Evolutionary conservation across 192 early-diverging fungal species (phyloP).

Genomic region (Coemansia javaensis): DNA sequence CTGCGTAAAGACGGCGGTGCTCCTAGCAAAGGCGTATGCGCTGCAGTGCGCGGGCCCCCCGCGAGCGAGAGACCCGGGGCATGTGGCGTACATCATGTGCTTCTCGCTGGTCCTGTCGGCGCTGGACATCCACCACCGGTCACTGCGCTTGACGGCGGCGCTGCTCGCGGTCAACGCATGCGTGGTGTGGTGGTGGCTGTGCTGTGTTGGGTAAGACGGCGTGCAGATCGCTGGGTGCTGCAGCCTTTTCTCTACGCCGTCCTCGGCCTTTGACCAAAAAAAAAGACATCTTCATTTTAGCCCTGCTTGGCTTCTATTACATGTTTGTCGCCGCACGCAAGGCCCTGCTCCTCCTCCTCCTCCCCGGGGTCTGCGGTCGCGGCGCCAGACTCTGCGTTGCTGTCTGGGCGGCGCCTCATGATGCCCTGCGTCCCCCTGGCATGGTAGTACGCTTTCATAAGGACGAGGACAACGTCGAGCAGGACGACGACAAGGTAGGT

Average conservation of each 20-base stretch:
- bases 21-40: constrained; percentile 28
- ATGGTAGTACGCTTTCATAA: constrained; percentile 45
- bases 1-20: constrained; percentile 28
- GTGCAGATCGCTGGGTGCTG: no score
- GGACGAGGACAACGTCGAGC: constrained; percentile 30
- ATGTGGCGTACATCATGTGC: constrained; percentile 13
- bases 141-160: constrained; percentile 15
- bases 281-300: no score
- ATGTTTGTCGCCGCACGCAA: no score
- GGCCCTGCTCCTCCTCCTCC: no score
- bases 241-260: no score
- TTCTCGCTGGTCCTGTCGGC: constrained; percentile 35
- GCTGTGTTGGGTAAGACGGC: neutral
- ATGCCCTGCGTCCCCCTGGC: constrained; percentile 24
- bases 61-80: neutral
- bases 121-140: constrained; percentile 23
- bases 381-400: neutral
- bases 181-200: constrained; percentile 2
- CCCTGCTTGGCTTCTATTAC: no score
- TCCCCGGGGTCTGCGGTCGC: no score
- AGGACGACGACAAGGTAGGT: constrained; percentile 44
- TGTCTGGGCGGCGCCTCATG: neutral
- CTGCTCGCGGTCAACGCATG: constrained; percentile 17
- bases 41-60: constrained; percentile 18
- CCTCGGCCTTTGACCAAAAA: no score